Base-by-base conservation (phyloP, 345 rosid species). In the Gossypium bickii region DNA sequence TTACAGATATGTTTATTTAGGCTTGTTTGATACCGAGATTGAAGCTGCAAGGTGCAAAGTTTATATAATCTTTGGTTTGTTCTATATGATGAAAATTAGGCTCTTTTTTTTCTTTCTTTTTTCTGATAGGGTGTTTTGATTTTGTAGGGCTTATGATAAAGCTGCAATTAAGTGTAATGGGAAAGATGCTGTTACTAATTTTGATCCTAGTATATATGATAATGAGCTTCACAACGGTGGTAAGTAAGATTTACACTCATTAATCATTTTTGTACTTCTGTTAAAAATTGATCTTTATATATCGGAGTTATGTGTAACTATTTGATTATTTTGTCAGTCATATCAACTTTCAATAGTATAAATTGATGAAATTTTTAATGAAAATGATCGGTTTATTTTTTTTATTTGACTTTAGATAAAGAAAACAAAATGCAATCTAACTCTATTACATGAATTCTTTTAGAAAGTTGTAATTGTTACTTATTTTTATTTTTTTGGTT, bases 91-190 rank as follows among this genome's bases (percentile, higher is more conserved):
- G 25, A 20, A 20, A 10, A 18, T 55, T 56, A 3, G 24, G 4
- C 13, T 56, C 60, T 56, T 2, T 20, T 56, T 9, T 34, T 34
- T 29, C 6, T 29, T 4, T 34, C 38, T 4, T 34, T 34, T 34
- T 34, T 34, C 41, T 34, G 41, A 34, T 5, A 34, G 41, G 41
- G 7, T 10, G 49, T 9, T 45, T 11, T 11, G 12, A 3, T 18
- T 12, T 66, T 70, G 38, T 77, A 90, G 97, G 82, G 90, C 93
- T 74, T 91, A 89, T 79, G 97, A 95, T 72, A 93, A 87, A 82
- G 99, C 97, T 47, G 99, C 99, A 41, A 92, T 95, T n/a, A 95
- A 90, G 82, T 88, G 89, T 72, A 93, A 91, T 77, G 99, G 99
- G 27, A 95, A 95, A 82, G 99, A 93, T 22, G 99, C 99, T 25